Evolutionary conservation across 345 rosid species (phyloP).

Genomic region (Populus davidiana): DNA sequence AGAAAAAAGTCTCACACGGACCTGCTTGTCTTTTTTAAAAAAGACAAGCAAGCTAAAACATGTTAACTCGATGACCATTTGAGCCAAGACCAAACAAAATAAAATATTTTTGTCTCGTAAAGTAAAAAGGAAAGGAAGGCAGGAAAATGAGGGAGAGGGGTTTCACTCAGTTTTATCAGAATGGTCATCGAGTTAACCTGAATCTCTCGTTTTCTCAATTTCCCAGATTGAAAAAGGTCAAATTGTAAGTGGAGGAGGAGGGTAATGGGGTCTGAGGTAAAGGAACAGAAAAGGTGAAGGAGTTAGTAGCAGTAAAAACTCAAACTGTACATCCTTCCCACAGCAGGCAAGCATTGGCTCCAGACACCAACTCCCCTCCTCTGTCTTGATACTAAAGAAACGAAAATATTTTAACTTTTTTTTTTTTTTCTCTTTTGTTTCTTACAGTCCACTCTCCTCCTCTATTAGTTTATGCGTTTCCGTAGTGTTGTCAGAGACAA

Average conservation of each 20-base stretch:
- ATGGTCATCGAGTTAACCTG: too few species aligned
- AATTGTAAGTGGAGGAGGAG: constrained; percentile 42
- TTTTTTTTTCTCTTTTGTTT: not conserved
- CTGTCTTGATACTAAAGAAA: not conserved
- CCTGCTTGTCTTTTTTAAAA: constrained; percentile 1
- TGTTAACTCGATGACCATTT: not conserved
- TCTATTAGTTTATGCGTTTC: constrained; percentile 61
- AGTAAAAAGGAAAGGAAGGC: not conserved
- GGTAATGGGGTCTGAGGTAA: constrained; percentile 27
- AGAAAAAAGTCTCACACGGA: not conserved
- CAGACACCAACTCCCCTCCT: constrained; percentile 22
- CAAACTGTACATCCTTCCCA: constrained; percentile 43
- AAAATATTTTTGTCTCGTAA: not conserved
- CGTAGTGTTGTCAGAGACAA: constrained; percentile 73
- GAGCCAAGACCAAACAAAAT: not conserved
- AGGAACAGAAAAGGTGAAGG: constrained; percentile 45
- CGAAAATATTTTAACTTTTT: not conserved
- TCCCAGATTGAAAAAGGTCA: constrained; percentile 39
- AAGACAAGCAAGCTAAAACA: constrained; percentile 13
- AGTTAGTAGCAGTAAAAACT: constrained; percentile 43
- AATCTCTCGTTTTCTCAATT: constrained; percentile 25
- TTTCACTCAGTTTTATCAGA: not conserved
- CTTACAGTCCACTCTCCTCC: constrained; percentile 20
- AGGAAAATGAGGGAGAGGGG: not conserved
- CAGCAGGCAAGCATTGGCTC: constrained; percentile 26